A percentile compares a stretch with the other conserved stretches of the same genome.
phyloP scores from a whole-genome alignment of 768 basidiomycete genomes.

The Lactifluus volemus region DNA sequence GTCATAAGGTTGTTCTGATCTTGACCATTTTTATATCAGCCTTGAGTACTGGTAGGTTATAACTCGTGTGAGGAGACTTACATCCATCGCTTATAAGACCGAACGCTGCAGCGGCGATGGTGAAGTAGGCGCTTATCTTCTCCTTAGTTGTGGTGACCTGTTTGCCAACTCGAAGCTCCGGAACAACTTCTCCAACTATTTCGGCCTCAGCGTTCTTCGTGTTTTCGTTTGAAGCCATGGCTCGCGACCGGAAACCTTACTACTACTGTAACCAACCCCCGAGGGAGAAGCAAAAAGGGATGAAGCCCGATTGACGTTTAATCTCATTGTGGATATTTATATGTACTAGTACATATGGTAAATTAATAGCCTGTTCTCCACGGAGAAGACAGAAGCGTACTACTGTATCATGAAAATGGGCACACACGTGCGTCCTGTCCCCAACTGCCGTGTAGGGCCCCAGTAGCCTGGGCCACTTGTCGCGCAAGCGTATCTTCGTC shows the following conservation, averaged over 20 bases:
- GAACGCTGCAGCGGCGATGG: conserved; percentile 55
- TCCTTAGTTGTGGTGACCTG: conserved; percentile 24
- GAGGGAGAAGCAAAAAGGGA: background rate
- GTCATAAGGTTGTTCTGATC: conserved; percentile 69
- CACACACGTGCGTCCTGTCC: conserved; percentile 5
- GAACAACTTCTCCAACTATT: background rate
- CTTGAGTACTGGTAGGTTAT: background rate
- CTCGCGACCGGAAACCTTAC: background rate
- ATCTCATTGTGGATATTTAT: conserved; percentile 2
- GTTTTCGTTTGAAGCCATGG: background rate
- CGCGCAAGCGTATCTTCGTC: background rate
- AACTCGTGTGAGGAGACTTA: conserved; percentile 22
- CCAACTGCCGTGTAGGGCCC: background rate
- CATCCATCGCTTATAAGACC: conserved; percentile 60
- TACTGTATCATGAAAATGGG: background rate
- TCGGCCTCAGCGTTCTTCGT: background rate
- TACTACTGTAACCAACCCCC: background rate
- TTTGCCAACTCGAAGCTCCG: background rate
- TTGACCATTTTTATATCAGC: conserved; percentile 20
- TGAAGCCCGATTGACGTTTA: background rate
- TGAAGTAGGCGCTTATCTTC: conserved; percentile 48
- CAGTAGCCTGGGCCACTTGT: background rate
- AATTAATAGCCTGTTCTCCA: background rate
- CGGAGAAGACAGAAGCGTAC: background rate
- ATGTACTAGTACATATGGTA: background rate